phyloP scores from a whole-genome alignment of 2,329 filamentous ascomycete species.

The Nothopassalora personata region DNA sequence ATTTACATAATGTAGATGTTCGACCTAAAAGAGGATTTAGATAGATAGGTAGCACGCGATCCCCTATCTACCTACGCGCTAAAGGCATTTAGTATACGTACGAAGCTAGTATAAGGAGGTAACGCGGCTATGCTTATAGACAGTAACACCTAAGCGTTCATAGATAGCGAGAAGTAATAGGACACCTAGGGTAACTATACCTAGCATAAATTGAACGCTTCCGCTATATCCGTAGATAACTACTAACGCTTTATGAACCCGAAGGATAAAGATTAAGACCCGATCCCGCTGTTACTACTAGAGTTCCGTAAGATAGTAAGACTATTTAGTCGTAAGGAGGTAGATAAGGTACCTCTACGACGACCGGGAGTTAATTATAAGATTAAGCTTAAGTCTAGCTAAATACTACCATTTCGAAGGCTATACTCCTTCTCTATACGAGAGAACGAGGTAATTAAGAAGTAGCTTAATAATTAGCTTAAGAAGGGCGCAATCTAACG shows the following conservation, averaged over 20 bases:
- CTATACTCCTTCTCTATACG: not conserved
- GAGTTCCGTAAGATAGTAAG: too few species aligned
- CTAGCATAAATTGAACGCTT: too few species aligned
- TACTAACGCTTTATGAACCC: not conserved
- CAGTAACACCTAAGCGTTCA: not conserved
- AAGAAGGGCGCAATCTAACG: conserved; percentile 4
- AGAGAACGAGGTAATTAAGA: conserved; percentile 9
- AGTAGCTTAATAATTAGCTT: too few species aligned
- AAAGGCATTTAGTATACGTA: not conserved
- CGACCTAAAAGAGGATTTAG: too few species aligned
- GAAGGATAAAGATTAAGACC: not conserved
- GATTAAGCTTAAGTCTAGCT: conserved; percentile 1
- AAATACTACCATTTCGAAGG: not conserved
- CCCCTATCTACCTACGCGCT: not conserved
- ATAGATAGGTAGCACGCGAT: not conserved
- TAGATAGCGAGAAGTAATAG: too few species aligned
- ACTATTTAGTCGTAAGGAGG: too few species aligned
- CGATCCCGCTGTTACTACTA: not conserved
- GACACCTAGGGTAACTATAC: too few species aligned
- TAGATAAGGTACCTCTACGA: too few species aligned
- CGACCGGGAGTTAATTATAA: conserved; percentile 1
- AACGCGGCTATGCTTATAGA: not conserved
- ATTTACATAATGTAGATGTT: not conserved
- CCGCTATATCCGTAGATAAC: too few species aligned
- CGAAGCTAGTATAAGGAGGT: not conserved